phyloP scores from a whole-genome alignment of 2,329 filamentous ascomycete genomes.

The Botrytis cinerea region DNA sequence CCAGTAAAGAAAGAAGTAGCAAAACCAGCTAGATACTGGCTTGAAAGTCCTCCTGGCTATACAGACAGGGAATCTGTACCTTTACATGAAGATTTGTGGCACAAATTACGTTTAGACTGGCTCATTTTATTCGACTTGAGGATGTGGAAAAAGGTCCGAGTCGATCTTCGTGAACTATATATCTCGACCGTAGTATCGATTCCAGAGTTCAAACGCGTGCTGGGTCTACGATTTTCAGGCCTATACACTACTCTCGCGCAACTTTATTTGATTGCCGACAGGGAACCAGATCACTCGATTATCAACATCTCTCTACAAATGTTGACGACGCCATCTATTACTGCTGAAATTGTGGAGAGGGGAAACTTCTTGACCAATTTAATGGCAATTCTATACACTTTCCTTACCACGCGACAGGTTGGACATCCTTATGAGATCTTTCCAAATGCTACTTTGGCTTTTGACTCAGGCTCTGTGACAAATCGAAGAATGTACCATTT shows the following conservation, averaged over 20 bases:
- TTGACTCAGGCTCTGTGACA: slow-evolving; percentile 91
- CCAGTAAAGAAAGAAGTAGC: slow-evolving; percentile 51
- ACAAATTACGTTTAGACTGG: slow-evolving; percentile 88
- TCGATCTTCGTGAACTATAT: slow-evolving; percentile 88
- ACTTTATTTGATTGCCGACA: slow-evolving; percentile 90
- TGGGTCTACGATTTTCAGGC: slow-evolving; percentile 90
- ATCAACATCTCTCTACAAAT: slow-evolving; percentile 97
- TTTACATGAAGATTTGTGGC: slow-evolving; percentile 82
- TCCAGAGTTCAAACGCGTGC: slow-evolving; percentile 90
- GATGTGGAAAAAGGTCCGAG: slow-evolving; percentile 94
- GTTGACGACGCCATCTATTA: slow-evolving; percentile 94
- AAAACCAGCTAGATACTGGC: slow-evolving; percentile 80
- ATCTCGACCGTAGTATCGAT: slow-evolving; percentile 96
- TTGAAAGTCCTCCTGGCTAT: slow-evolving; percentile 74
- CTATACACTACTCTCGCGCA: slow-evolving; percentile 93
- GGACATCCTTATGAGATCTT: slow-evolving; percentile 90
- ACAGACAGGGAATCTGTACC: slow-evolving; percentile 62
- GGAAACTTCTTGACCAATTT: slow-evolving; percentile 95
- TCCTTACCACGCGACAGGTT: slow-evolving; percentile 92
- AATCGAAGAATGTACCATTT: slow-evolving; percentile 98
- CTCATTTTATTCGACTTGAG: slow-evolving; percentile 91
- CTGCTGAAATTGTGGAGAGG: slow-evolving; percentile 88
- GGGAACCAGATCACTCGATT: slow-evolving; percentile 96
- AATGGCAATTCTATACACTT: slow-evolving; percentile 96
- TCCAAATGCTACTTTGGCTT: slow-evolving; percentile 81